Evolutionary conservation across 192 early-diverging fungal species (phyloP).

Genomic region (Rhizophlyctis rosea): DNA sequence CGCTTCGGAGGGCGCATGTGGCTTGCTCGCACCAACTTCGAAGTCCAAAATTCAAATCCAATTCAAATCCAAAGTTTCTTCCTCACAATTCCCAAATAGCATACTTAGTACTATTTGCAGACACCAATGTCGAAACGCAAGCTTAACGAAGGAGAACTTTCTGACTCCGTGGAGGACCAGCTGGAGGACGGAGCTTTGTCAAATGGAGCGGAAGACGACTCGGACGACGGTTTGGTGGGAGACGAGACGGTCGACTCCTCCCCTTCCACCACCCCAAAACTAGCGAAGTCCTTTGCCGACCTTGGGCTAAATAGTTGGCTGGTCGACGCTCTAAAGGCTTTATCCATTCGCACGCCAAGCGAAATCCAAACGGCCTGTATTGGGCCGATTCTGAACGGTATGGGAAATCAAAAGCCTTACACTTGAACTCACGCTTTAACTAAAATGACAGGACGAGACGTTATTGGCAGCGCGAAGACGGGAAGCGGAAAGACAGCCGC

Average conservation of each 20-base stretch:
- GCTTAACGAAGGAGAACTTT: no score
- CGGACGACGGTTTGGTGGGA: not conserved
- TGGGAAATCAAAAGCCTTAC: not conserved
- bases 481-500: conserved; percentile 97
- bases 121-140: no score
- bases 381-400: conserved; percentile 60
- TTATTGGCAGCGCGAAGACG: conserved; percentile 93
- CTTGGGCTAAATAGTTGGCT: conserved; percentile 84
- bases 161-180: conserved; percentile 1
- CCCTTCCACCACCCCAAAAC: not conserved
- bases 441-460: conserved; percentile 30
- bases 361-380: conserved; percentile 94
- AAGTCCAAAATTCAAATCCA: no score
- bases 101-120: no score
- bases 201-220: not conserved
- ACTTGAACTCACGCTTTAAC: not conserved
- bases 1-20: no score
- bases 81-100: no score
- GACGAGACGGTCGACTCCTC: not conserved
- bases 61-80: no score
- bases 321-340: conserved; percentile 64
- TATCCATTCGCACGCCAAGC: conserved; percentile 82
- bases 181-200: not conserved
- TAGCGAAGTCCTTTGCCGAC: conserved; percentile 55
- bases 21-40: no score